Evolutionary conservation across 2,329 filamentous ascomycete species (phyloP).

Genomic region (Xylariaceae sp.): DNA sequence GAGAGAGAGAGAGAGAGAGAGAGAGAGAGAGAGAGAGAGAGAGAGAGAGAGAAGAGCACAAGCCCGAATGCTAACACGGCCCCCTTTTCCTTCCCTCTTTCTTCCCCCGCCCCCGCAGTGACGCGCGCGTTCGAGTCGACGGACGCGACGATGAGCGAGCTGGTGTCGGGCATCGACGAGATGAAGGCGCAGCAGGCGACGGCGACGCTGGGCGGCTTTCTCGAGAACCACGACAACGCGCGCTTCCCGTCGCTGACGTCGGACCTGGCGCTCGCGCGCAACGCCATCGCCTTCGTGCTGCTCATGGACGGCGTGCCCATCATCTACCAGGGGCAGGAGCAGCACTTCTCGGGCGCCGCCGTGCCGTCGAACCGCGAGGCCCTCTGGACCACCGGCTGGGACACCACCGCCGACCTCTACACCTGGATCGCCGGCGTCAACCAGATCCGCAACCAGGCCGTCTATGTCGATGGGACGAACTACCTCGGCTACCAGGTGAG

Average conservation of each 20-base stretch:
- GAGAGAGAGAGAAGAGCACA: too few relatives aligned
- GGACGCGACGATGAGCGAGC: conserved; percentile 24
- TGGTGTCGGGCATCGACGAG: conserved; percentile 25
- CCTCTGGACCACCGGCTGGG: conserved; percentile 39
- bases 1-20: too few relatives aligned
- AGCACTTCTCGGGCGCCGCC: conserved; percentile 36
- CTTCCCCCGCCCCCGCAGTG: conserved; percentile 16
- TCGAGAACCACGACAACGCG: conserved; percentile 42
- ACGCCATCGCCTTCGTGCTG: conserved; percentile 46
- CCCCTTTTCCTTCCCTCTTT: not conserved
- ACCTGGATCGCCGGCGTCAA: conserved; percentile 39
- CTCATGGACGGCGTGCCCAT: conserved; percentile 50
- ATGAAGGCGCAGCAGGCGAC: conserved; percentile 13
- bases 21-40: too few relatives aligned
- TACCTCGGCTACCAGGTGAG: conserved; percentile 34
- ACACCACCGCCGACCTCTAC: conserved; percentile 33
- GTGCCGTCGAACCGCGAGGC: conserved; percentile 42
- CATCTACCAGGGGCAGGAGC: conserved; percentile 52
- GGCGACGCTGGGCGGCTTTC: conserved; percentile 34
- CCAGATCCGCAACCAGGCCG: conserved; percentile 36
- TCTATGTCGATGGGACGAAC: conserved; percentile 25
- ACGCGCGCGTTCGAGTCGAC: conserved; percentile 26
- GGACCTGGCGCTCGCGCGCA: conserved; percentile 43
- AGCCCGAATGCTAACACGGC: too few relatives aligned
- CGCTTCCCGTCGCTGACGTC: conserved; percentile 36